Conservation (phyloP, 1,139 yeast genomes). For the Scheffersomyces segobiensis region DNA sequence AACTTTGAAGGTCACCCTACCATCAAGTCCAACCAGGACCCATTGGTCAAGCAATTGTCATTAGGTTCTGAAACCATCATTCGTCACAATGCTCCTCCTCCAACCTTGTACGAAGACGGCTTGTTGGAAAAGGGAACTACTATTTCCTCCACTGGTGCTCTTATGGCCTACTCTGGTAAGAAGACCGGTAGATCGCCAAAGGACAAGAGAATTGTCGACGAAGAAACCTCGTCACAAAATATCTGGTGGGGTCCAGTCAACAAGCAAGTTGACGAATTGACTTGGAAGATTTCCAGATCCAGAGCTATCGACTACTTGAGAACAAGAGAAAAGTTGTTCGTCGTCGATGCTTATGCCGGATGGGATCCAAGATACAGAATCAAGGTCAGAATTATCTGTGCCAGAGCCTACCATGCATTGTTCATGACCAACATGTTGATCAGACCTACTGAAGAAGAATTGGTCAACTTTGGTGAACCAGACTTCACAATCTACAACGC, state of each 20-base stretch:
- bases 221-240: constrained; percentile 76
- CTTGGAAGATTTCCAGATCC: constrained; percentile 95
- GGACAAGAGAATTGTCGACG: constrained; percentile 97
- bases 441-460: constrained; percentile 90
- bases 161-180: constrained; percentile 92
- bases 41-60: constrained; percentile 44
- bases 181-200: constrained; percentile 98
- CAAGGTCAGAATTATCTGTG: constrained; percentile 95
- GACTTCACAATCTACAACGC: constrained; percentile 98
- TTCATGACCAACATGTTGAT: constrained; percentile 98
- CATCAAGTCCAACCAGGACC: constrained; percentile 44
- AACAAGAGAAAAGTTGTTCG: constrained; percentile 92
- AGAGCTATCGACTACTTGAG: constrained; percentile 96
- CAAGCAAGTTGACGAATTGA: constrained; percentile 89
- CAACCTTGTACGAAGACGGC: constrained; percentile 93
- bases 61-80: constrained; percentile 51
- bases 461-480: constrained; percentile 90
- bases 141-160: constrained; percentile 90
- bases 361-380: constrained; percentile 99
- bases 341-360: constrained; percentile 96
- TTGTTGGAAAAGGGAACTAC: constrained; percentile 88
- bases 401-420: constrained; percentile 97
- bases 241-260: constrained; percentile 99
- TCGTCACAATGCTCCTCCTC: constrained; percentile 92
- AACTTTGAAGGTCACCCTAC: constrained; percentile 47